These are phyloP conservation scores for Mortierella sp. DNA, from an alignment of 371 early-diverging fungal genomes.

Conservation along the genomic window DNA sequence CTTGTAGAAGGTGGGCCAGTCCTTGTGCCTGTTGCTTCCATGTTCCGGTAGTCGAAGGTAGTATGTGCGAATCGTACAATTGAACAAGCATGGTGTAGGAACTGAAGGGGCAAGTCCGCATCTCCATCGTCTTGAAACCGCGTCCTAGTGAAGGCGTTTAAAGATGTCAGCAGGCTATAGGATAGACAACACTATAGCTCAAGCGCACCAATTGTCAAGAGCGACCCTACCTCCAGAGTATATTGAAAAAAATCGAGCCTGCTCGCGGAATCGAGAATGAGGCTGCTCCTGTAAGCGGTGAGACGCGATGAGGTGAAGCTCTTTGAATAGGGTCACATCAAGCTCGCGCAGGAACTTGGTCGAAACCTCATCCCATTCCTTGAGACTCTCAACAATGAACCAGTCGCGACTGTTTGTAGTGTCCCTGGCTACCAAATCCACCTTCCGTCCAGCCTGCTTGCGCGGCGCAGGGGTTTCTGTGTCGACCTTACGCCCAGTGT, in stretches of 20 bases:
- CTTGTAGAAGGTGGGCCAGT: slow-evolving; percentile 33
- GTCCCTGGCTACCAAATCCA: slow-evolving; percentile 45
- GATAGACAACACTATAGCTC: slow-evolving; percentile 15
- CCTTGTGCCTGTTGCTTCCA: slow-evolving; percentile 37
- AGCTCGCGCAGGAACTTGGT: slow-evolving; percentile 34
- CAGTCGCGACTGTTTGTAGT: slow-evolving; percentile 28
- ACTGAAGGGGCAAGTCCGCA: slow-evolving; percentile 23
- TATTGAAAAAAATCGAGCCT: slow-evolving; percentile 32
- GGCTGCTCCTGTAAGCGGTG: slow-evolving; percentile 33
- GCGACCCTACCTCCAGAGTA: slow-evolving; percentile 32
- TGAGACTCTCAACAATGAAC: slow-evolving; percentile 40
- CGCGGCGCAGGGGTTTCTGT: slow-evolving; percentile 18
- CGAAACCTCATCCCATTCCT: slow-evolving; percentile 44
- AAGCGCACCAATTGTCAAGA: slow-evolving; percentile 6
- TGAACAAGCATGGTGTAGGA: slow-evolving; percentile 15
- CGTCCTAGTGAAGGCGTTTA: slow-evolving; percentile 21
- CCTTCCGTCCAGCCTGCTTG: slow-evolving; percentile 35
- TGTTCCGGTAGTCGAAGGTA: slow-evolving; percentile 31
- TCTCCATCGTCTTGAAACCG: slow-evolving; percentile 36
- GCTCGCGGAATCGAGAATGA: slow-evolving; percentile 1
- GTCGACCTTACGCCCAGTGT: slow-evolving; percentile 18
- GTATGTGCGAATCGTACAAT: slow-evolving; percentile 25
- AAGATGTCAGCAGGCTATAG: slow-evolving; percentile 3
- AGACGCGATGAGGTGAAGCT: slow-evolving; percentile 37
- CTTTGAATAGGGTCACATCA: slow-evolving; percentile 38